These are phyloP conservation scores for Thalassia testudinum DNA, from an alignment of 116 monocot genomes.

Conservation along the genomic window DNA sequence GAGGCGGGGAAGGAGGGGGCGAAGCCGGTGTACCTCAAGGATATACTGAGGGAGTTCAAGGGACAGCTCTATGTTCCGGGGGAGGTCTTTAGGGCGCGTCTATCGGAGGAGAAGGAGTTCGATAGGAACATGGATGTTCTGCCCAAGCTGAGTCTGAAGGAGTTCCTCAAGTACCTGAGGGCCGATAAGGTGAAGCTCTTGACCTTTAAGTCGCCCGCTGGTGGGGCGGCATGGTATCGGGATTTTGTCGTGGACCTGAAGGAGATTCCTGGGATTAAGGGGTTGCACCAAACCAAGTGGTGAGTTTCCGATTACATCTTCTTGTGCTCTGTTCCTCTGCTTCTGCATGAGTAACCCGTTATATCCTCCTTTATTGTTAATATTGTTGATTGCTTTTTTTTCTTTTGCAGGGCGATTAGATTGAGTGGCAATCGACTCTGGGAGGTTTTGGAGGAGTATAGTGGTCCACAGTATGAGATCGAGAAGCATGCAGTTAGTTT, in stretches of 20 bases:
- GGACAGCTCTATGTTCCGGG: slow-evolving; percentile 71
- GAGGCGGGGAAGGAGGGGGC: slow-evolving; percentile 6
- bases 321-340: too few species aligned
- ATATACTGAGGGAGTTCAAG: slow-evolving; percentile 60
- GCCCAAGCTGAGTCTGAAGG: slow-evolving; percentile 48
- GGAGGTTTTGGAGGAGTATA: slow-evolving; percentile 37
- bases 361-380: too few species aligned
- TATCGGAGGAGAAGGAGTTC: slow-evolving; percentile 68
- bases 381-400: too few species aligned
- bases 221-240: slow-evolving; percentile 10
- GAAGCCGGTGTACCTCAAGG: slow-evolving; percentile 47
- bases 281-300: slow-evolving; percentile 53
- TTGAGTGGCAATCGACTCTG: slow-evolving; percentile 25
- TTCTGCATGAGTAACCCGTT: too few species aligned
- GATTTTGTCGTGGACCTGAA: slow-evolving; percentile 67
- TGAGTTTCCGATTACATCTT: slow-evolving; percentile 5
- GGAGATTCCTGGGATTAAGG: slow-evolving; percentile 61
- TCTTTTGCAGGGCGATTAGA: slow-evolving; percentile 44
- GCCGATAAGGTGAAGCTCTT: slow-evolving; percentile 49
- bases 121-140: slow-evolving; percentile 37
- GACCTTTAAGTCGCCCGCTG: slow-evolving; percentile 30
- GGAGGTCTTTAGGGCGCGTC: slow-evolving; percentile 35
- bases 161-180: slow-evolving; percentile 48
- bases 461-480: slow-evolving; percentile 65
- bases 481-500: slow-evolving; percentile 32